These are phyloP conservation scores for Stylonectria norvegica DNA, from an alignment of 2,329 filamentous ascomycete genomes.

Conservation along the genomic window DNA sequence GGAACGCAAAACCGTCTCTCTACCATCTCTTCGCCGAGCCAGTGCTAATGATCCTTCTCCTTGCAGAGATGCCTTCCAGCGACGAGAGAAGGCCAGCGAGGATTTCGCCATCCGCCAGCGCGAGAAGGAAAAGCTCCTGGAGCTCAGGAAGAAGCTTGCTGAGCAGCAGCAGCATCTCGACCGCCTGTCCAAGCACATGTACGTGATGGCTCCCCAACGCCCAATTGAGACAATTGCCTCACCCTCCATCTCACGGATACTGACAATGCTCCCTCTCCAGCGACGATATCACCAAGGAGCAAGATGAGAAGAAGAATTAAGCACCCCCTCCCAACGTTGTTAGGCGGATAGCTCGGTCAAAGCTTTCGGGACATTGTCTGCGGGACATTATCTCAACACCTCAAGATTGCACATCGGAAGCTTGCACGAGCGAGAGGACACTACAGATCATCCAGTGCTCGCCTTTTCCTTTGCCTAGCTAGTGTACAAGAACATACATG, in stretches of 20 bases:
- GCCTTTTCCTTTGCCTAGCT: slow-evolving; percentile 30
- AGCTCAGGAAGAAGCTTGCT: slow-evolving; percentile 68
- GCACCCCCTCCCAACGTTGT: slow-evolving; percentile 10
- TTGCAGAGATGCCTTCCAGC: slow-evolving; percentile 84
- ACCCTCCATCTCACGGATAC: slow-evolving; percentile 2
- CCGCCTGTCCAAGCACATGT: slow-evolving; percentile 86
- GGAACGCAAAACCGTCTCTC: too few relatives aligned
- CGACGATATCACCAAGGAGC: slow-evolving; percentile 71
- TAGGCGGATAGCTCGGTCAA: slow-evolving; percentile 18
- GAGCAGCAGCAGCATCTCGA: slow-evolving; percentile 81
- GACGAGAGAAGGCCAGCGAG: slow-evolving; percentile 84
- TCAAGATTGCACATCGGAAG: too few relatives aligned
- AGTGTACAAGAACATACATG: slow-evolving; percentile 39
- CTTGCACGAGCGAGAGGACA: too few relatives aligned
- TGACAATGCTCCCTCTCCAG: slow-evolving; percentile 44
- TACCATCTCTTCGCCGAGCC: too few relatives aligned
- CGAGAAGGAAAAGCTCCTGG: slow-evolving; percentile 84
- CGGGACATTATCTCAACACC: slow-evolving; percentile 14
- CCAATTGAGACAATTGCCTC: slow-evolving; percentile 6
- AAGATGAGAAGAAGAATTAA: slow-evolving; percentile 66
- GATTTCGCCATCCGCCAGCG: slow-evolving; percentile 80
- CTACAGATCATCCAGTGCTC: slow-evolving; percentile 19
- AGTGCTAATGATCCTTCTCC: slow-evolving; percentile 1
- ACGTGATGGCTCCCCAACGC: slow-evolving; percentile 31
- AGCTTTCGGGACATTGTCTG: slow-evolving; percentile 18